These are phyloP conservation scores for Alternaria alternata DNA, from an alignment of 2,329 filamentous ascomycete species.

Conservation along the genomic window DNA sequence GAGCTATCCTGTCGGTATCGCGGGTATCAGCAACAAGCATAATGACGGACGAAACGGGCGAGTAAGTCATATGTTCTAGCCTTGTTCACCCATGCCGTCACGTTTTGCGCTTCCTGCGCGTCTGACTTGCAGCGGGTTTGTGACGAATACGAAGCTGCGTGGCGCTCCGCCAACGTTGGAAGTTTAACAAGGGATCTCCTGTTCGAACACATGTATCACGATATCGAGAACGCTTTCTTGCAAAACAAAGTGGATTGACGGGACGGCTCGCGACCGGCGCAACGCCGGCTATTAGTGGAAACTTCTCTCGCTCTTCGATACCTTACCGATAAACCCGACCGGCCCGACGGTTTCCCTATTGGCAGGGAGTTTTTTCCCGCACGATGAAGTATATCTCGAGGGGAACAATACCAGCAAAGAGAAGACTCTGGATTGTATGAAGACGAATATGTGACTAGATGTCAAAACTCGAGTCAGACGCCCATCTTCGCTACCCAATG, in stretches of 20 bases:
- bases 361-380: not conserved
- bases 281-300: constrained; percentile 9
- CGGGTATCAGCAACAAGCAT: not conserved
- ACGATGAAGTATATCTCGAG: not conserved
- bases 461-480: not conserved
- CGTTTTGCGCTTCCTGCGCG: constrained; percentile 1
- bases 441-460: not conserved
- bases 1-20: not conserved
- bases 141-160: constrained; percentile 4
- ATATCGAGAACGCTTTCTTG: not conserved
- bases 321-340: constrained; percentile 4
- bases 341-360: constrained; percentile 1
- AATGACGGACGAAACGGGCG: not conserved
- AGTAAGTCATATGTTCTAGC: not conserved
- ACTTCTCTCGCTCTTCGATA: not conserved
- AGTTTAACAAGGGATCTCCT: constrained; percentile 2
- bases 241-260: not conserved
- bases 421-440: not conserved
- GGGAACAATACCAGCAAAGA: not conserved
- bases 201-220: not conserved
- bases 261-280: constrained; percentile 10
- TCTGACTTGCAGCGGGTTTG: constrained; percentile 10
- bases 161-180: not conserved
- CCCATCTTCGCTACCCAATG: not conserved
- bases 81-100: not conserved